phyloP scores from a whole-genome alignment of 2,329 filamentous ascomycete genomes.

The Westerdykella aurantiaca region DNA sequence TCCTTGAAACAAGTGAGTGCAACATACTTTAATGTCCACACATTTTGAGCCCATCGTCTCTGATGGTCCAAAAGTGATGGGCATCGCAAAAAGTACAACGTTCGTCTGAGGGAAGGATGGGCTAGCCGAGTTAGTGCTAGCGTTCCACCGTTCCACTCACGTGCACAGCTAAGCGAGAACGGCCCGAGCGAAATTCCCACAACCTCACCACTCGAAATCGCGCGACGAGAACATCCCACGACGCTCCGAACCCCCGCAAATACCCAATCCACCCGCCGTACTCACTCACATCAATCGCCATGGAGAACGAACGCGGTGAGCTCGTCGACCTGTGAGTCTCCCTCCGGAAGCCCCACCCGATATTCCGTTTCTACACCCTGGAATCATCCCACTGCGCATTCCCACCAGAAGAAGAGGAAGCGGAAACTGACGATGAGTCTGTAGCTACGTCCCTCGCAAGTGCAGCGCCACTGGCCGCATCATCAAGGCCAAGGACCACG shows the following conservation, averaged over 20 bases:
- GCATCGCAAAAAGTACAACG: no score
- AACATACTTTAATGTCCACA: background rate
- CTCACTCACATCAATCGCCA: slow-evolving; percentile 50
- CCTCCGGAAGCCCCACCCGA: slow-evolving; percentile 6
- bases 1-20: background rate
- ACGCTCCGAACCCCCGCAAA: slow-evolving; percentile 18
- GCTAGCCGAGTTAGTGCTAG: no score
- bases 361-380: background rate
- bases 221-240: slow-evolving; percentile 20
- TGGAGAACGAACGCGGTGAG: slow-evolving; percentile 99
- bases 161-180: slow-evolving; percentile 3
- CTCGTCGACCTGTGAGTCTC: slow-evolving; percentile 91
- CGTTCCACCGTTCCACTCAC: background rate
- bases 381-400: background rate
- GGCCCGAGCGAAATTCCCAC: slow-evolving; percentile 6
- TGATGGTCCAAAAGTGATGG: background rate
- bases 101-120: no score
- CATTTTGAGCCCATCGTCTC: background rate
- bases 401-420: background rate
- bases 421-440: background rate
- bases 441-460: slow-evolving; percentile 95
- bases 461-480: slow-evolving; percentile 99
- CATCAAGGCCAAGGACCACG: slow-evolving; percentile 99
- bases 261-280: slow-evolving; percentile 12
- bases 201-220: slow-evolving; percentile 13